phyloP scores from a whole-genome alignment of 2,329 filamentous ascomycete genomes.

The Penicillium glabrum region DNA sequence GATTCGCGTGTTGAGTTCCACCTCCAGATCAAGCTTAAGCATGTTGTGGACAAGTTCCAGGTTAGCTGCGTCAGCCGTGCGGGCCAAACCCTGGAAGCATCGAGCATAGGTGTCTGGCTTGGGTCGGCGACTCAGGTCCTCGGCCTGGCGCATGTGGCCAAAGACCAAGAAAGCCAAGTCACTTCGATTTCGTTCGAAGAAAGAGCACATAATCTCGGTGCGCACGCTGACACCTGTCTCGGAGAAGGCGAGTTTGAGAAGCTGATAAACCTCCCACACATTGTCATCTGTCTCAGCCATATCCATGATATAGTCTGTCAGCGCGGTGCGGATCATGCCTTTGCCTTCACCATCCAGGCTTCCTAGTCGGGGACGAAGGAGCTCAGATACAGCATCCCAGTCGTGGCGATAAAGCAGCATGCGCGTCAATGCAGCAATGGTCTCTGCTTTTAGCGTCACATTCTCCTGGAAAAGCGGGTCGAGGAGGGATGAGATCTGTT shows the following conservation, averaged over 20 bases:
- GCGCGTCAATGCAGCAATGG: constrained; percentile 70
- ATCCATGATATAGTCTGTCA: constrained; percentile 69
- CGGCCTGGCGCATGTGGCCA: constrained; percentile 86
- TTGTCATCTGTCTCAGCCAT: constrained; percentile 59
- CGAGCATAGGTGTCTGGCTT: constrained; percentile 71
- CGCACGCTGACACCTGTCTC: constrained; percentile 66
- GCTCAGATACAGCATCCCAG: constrained; percentile 74
- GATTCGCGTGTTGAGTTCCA: constrained; percentile 73
- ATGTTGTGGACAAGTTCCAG: constrained; percentile 84
- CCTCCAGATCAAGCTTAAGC: constrained; percentile 83
- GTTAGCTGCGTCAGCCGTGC: constrained; percentile 59
- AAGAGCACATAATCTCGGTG: constrained; percentile 73
- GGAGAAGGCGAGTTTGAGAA: constrained; percentile 59
- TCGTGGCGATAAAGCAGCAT: constrained; percentile 75
- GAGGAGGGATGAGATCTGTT: constrained; percentile 70
- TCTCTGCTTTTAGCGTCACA: constrained; percentile 69
- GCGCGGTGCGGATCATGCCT: constrained; percentile 61
- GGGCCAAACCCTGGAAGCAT: constrained; percentile 74
- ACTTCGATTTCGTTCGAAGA: constrained; percentile 73
- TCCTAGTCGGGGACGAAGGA: constrained; percentile 67
- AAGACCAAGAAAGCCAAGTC: constrained; percentile 89
- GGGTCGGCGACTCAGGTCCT: constrained; percentile 63
- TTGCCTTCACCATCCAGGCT: constrained; percentile 58
- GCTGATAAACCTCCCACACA: constrained; percentile 61
- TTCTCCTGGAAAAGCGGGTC: constrained; percentile 70